Base-by-base conservation (phyloP, 768 basidiomycete species). In the Coprinopsis sp. region DNA sequence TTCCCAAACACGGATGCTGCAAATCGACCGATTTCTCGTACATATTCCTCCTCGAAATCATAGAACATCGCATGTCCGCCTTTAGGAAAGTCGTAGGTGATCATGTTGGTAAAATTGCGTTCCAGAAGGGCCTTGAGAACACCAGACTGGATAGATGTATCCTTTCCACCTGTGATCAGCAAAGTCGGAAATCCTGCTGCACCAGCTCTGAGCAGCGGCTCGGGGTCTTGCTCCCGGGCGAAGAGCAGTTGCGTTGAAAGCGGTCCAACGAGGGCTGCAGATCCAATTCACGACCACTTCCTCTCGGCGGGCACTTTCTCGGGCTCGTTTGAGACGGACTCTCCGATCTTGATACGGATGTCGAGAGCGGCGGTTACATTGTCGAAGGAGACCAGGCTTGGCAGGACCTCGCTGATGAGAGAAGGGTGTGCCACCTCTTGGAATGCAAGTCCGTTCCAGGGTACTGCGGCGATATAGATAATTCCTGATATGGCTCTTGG, bases 401-500 rank as follows among this genome's bases (percentile, higher is more conserved):
- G 57, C 4, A 62, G 40, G 4, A 51, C 46, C 4, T 46, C 49
- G 6, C 4, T 8, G 16, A 53, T 30, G 21, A 59, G 44, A 4
- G 51, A 23, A 8, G 63, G 59, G 2, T 54, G 58, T 4, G 57
- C 58, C 27, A 66, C 53, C 10, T 50, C 47, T 10, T 52, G 42
- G 37, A 61, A 45, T 7, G 57, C 41, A 21, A 56, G 49, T 23
- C 57, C 59, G 8, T 60, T 50, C 36, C 52, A 56, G 1, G 65
- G 64, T n/a, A 63, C 46, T 1, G 58, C 64, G 21, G 58, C 44
- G 2, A 60, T 53, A 34, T 55, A 62, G 14, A 67, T 53, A 11
- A 63, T 54, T 14, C 59, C 65, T 3, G 64, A 59, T 38, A 67
- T 57, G 3, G 61, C 55, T 1, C 55, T 48, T 16, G 59, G 54